Evolutionary conservation across 1,284 basidiomycete genomes (phyloP), one percentile per base, ranked within the genome.

Genomic region (Cutaneotrichosporon cyanovorans): DNA sequence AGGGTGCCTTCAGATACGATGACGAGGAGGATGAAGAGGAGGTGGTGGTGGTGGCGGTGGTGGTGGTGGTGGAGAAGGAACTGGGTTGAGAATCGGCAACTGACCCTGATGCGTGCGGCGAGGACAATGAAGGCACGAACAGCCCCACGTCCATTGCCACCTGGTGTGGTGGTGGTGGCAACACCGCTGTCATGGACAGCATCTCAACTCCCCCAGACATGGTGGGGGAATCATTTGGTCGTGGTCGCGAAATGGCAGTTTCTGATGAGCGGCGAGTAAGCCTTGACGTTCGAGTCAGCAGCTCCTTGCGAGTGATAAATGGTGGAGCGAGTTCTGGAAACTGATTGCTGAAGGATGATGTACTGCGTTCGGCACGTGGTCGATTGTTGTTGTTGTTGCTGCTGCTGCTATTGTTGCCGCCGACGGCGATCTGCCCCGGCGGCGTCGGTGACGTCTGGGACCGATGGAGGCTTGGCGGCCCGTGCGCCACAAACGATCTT

Each of bases 291-390:
- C 22, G 11, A 0, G 35, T 10, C 4, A 31, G 5, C 8, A 46
- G 49, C 25, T 50, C 48, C 8, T 42, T 37, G 16, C 37, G 40
- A 23, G 49, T 46, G 37, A 50, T 50, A 36, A 46, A 50, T 4
- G 49, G 49, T 1, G 49, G 49, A 3, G 36, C 32, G n/a, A 50
- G 37, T 31, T 50, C 49, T 12, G 49, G 33, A 28, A 50, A 46
- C 37, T 46, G 45, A 36, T 32, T 46, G 36, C 41, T 37, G 20
- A 50, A 45, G 11, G 44, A 40, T 4, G 36, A n/a, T 5, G 40
- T 12, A 21, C 32, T 34, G 31, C 41, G 34, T n/a, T 33, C 41
- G 7, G 19, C 25, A 16, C 46, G 46, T 14, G 35, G 32, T 7
- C 46, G 31, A 5, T 32, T 18, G 15, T 21, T 31, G 32, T 34